Evolutionary conservation across 2,329 filamentous ascomycete species (phyloP).

Genomic region (Fonsecaea monophora): DNA sequence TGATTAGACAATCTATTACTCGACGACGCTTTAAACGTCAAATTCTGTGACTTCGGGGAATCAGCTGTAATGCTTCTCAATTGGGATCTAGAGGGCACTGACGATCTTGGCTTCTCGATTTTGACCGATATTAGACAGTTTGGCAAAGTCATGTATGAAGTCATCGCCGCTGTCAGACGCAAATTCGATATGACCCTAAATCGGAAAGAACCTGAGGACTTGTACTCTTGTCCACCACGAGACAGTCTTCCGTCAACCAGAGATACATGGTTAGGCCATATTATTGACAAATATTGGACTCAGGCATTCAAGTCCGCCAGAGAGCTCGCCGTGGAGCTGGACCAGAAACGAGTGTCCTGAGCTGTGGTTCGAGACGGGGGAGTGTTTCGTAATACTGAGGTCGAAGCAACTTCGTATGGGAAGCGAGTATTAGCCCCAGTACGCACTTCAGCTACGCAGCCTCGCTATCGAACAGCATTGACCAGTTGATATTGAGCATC

Average conservation of each 20-base stretch:
- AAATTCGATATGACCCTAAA: conserved; percentile 40
- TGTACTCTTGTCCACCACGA: conserved; percentile 39
- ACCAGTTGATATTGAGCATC: too few species aligned
- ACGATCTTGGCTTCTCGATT: conserved; percentile 43
- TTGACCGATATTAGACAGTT: conserved; percentile 44
- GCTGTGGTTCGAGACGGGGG: too few species aligned
- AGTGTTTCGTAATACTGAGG: too few species aligned
- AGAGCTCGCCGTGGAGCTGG: conserved; percentile 36
- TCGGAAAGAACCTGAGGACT: conserved; percentile 22
- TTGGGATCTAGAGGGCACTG: conserved; percentile 40
- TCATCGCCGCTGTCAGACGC: conserved; percentile 39
- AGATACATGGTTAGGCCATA: conserved; percentile 40
- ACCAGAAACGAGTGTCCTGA: too few species aligned
- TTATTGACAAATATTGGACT: conserved; percentile 43
- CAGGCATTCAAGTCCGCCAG: conserved; percentile 33
- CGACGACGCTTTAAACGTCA: conserved; percentile 40
- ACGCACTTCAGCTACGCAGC: too few species aligned
- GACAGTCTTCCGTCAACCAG: conserved; percentile 40
- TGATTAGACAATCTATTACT: conserved; percentile 33
- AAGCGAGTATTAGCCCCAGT: too few species aligned
- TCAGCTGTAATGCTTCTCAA: conserved; percentile 40
- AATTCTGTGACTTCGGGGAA: conserved; percentile 44
- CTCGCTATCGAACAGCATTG: too few species aligned
- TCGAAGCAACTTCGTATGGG: too few species aligned
- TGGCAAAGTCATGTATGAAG: conserved; percentile 44